Conservation (phyloP, 257 asterid genomes). For the Cynanchum wilfordii region DNA sequence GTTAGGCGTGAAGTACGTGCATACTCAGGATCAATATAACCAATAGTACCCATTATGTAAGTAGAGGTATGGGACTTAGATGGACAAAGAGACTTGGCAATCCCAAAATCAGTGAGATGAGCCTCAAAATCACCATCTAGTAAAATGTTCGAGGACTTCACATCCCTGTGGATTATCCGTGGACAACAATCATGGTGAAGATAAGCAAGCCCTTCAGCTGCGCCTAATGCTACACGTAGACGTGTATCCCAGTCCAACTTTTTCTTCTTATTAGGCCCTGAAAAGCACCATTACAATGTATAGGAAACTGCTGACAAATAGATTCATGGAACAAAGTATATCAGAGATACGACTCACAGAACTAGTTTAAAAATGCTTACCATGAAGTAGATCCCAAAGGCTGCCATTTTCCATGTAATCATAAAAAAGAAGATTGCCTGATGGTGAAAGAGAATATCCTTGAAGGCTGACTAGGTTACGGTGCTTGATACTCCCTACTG, state of each 20-base stretch:
- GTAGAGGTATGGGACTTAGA: constrained; percentile 82
- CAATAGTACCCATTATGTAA: constrained; percentile 83
- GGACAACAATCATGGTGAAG: constrained; percentile 94
- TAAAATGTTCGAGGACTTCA: constrained; percentile 83
- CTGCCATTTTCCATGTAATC: constrained; percentile 99
- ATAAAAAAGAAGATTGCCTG: constrained; percentile 79
- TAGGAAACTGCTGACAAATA: not conserved
- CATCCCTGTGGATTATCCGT: constrained; percentile 80
- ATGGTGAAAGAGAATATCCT: constrained; percentile 81
- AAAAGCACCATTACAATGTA: constrained; percentile 1
- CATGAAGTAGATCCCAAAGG: constrained; percentile 92
- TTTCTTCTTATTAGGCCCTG: constrained; percentile 66
- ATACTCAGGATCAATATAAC: constrained; percentile 92
- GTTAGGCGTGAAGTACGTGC: constrained; percentile 94
- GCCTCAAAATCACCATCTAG: constrained; percentile 70
- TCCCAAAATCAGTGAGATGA: constrained; percentile 88
- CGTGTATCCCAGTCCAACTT: constrained; percentile 79
- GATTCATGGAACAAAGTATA: not conserved
- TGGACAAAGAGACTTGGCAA: constrained; percentile 76
- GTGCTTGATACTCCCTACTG: constrained; percentile 89
- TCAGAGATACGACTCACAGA: not conserved
- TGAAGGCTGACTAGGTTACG: constrained; percentile 90
- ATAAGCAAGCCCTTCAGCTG: constrained; percentile 89
- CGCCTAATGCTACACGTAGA: constrained; percentile 61
- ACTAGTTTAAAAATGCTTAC: constrained; percentile 26